A percentile compares a stretch with the other conserved stretches of the same genome.
Evolutionary conservation across 371 early-diverging fungal genomes (phyloP).

Genomic region (Apophysomyces elegans): DNA sequence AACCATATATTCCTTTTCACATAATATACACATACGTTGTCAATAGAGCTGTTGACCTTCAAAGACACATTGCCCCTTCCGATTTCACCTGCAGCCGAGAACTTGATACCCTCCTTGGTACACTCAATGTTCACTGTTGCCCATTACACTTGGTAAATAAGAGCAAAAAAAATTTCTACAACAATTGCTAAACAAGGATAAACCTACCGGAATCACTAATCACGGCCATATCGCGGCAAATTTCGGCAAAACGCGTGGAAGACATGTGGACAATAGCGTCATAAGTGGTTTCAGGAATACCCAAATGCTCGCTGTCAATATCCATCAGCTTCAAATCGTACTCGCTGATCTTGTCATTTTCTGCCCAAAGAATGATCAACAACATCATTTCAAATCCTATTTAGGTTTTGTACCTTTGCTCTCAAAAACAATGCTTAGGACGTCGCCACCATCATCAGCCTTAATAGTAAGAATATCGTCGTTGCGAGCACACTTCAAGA

Average conservation of each 20-base stretch:
- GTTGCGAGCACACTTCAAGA: conserved; percentile 93
- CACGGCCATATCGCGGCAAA: conserved; percentile 85
- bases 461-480: conserved; percentile 92
- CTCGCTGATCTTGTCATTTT: conserved; percentile 87
- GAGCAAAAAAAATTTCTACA: background rate
- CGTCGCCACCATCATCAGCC: conserved; percentile 89
- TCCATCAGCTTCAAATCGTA: conserved; percentile 97
- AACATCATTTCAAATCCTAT: background rate
- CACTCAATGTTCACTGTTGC: conserved; percentile 81
- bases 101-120: conserved; percentile 93
- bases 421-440: conserved; percentile 85
- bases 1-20: too few species aligned
- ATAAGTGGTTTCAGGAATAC: conserved; percentile 94
- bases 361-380: conserved; percentile 36
- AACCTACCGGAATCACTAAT: conserved; percentile 85
- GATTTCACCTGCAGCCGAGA: conserved; percentile 88
- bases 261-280: conserved; percentile 91
- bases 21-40: conserved; percentile 50
- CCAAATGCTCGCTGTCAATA: conserved; percentile 95
- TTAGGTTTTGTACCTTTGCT: conserved; percentile 55
- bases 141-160: too few species aligned
- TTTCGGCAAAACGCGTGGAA: conserved; percentile 90
- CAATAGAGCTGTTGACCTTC: conserved; percentile 78
- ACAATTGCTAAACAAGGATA: background rate
- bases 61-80: conserved; percentile 86